These are phyloP conservation scores for Lithohypha guttulata DNA, from an alignment of 2,329 filamentous ascomycete species.

Conservation along the genomic window DNA sequence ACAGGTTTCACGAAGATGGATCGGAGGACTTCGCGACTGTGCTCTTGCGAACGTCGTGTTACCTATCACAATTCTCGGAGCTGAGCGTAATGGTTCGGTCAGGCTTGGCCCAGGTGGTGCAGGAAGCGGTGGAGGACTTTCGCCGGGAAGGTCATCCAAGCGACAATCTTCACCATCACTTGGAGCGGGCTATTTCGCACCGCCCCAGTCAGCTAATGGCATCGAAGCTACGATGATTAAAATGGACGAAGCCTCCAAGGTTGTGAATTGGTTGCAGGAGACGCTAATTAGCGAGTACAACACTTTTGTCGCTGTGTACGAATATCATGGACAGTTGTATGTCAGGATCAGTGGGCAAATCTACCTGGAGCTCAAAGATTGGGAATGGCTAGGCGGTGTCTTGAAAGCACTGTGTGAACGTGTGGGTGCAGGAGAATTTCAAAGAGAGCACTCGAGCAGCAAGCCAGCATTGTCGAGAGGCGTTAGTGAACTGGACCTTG, in stretches of 20 bases:
- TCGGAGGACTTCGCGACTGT: constrained; percentile 47
- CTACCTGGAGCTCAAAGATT: constrained; percentile 71
- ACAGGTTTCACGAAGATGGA: constrained; percentile 23
- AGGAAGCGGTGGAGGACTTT: constrained; percentile 20
- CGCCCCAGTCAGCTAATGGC: background rate
- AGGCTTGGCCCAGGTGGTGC: constrained; percentile 21
- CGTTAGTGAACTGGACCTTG: constrained; percentile 10
- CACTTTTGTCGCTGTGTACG: constrained; percentile 59
- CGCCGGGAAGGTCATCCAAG: constrained; percentile 13
- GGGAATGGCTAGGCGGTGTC: constrained; percentile 54
- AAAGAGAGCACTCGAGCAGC: constrained; percentile 11
- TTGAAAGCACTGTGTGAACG: constrained; percentile 48
- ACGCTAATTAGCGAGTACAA: constrained; percentile 49
- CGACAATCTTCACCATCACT: background rate
- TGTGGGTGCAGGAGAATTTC: constrained; percentile 26
- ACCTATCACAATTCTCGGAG: constrained; percentile 44
- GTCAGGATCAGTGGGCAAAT: constrained; percentile 67
- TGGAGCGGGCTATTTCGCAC: background rate
- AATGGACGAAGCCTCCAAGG: constrained; percentile 30
- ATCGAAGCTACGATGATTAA: constrained; percentile 16
- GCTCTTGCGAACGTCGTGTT: constrained; percentile 63
- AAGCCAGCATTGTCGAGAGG: constrained; percentile 8
- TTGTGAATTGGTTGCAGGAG: constrained; percentile 49
- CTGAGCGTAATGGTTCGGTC: constrained; percentile 20
- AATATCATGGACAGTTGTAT: constrained; percentile 56